A percentile compares a stretch with the other conserved stretches of the same genome.
phyloP scores from a whole-genome alignment of 371 early-diverging fungal species.

The Neoconidiobolus thromboides region DNA sequence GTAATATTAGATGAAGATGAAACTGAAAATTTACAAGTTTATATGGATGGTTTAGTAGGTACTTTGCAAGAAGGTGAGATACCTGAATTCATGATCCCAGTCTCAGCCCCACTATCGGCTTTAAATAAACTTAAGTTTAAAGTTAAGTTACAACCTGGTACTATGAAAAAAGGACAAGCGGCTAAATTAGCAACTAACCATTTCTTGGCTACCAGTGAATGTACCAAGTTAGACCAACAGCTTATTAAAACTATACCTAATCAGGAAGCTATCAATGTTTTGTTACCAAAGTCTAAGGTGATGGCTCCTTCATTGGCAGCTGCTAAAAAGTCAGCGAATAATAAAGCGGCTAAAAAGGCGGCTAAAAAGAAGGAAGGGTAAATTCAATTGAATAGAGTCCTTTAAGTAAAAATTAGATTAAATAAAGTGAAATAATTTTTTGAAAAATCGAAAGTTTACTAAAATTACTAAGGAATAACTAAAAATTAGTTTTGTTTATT shows the following conservation, averaged over 20 bases:
- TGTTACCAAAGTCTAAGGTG: constrained; percentile 79
- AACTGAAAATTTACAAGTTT: constrained; percentile 26
- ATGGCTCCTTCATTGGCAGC: too few relatives aligned
- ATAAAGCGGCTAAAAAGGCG: too few relatives aligned
- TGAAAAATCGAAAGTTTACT: too few relatives aligned
- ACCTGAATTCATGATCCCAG: constrained; percentile 76
- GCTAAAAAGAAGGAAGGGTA: too few relatives aligned
- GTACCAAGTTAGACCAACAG: constrained; percentile 47
- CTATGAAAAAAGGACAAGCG: constrained; percentile 87
- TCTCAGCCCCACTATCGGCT: constrained; percentile 86
- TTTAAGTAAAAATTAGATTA: too few relatives aligned
- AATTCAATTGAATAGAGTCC: too few relatives aligned
- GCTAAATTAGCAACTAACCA: constrained; percentile 17
- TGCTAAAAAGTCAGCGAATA: too few relatives aligned
- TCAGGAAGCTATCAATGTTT: constrained; percentile 53
- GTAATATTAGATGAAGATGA: constrained; percentile 29
- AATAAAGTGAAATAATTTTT: too few relatives aligned
- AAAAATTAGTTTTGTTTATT: too few relatives aligned
- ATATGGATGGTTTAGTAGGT: constrained; percentile 62
- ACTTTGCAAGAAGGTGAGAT: constrained; percentile 61
- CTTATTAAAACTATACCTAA: constrained; percentile 69
- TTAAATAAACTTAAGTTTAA: constrained; percentile 86
- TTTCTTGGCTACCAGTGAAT: constrained; percentile 25
- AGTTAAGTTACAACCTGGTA: constrained; percentile 90
- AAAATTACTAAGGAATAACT: too few relatives aligned